phyloP scores from a whole-genome alignment of 140 eudicot genomes.

The Ambrosia hybrid region DNA sequence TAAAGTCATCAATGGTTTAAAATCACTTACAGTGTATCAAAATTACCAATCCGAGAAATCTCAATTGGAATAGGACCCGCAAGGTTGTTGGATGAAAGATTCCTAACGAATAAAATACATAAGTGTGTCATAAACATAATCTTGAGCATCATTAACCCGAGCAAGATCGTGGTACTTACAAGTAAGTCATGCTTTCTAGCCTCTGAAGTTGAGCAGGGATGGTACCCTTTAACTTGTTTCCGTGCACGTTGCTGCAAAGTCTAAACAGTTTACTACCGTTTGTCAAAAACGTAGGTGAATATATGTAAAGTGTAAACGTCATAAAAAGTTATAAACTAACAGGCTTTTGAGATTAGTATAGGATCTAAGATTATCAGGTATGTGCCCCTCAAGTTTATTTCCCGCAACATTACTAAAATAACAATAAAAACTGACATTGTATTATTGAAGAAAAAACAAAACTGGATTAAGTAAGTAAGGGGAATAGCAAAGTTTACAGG shows the following conservation, averaged over 20 bases:
- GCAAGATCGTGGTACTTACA: constrained; percentile 48
- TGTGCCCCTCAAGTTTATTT: too few relatives aligned
- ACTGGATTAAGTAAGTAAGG: constrained; percentile 3
- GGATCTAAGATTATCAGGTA: too few relatives aligned
- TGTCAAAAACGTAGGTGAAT: neutral
- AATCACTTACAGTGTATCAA: constrained; percentile 81
- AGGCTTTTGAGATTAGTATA: constrained; percentile 95
- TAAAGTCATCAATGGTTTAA: neutral
- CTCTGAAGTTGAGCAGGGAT: too few relatives aligned
- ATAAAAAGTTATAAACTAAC: constrained; percentile 42
- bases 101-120: constrained; percentile 41
- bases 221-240: too few relatives aligned
- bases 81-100: constrained; percentile 78
- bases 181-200: constrained; percentile 95
- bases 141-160: too few relatives aligned
- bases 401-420: too few relatives aligned
- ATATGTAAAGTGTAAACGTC: neutral
- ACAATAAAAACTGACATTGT: constrained; percentile 2
- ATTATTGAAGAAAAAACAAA: too few relatives aligned
- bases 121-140: too few relatives aligned
- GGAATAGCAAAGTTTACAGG: constrained; percentile 48
- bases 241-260: too few relatives aligned
- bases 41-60: constrained; percentile 84
- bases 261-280: neutral
- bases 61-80: constrained; percentile 89